These are phyloP conservation scores for Trichoderma parareesei DNA, from an alignment of 495 filamentous ascomycete genomes.

Conservation along the genomic window DNA sequence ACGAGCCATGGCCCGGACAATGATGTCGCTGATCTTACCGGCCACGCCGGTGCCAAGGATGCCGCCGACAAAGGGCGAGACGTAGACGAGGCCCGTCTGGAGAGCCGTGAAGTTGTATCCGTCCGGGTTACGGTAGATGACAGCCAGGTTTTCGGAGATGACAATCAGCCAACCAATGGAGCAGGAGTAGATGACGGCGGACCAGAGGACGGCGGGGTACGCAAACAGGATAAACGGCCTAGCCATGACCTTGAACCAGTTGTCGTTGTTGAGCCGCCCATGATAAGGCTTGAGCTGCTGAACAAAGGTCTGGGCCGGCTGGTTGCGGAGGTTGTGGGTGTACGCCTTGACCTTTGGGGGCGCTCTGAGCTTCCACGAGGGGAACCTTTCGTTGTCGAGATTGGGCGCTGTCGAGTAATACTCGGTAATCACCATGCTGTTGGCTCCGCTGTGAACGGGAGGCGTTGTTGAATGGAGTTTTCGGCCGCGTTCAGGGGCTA, in stretches of 20 bases:
- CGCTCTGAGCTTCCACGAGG: slow-evolving; percentile 21
- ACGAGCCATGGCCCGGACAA: slow-evolving; percentile 69
- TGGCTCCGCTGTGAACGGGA: not conserved
- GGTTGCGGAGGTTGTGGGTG: slow-evolving; percentile 49
- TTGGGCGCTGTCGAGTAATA: slow-evolving; percentile 3
- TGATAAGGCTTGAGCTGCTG: slow-evolving; percentile 66
- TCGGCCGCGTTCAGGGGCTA: not conserved
- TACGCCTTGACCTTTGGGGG: slow-evolving; percentile 36
- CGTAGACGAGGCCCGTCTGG: slow-evolving; percentile 77
- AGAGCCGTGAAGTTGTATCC: slow-evolving; percentile 74
- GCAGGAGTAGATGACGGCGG: slow-evolving; percentile 73
- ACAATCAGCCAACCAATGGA: slow-evolving; percentile 94
- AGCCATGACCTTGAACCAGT: slow-evolving; percentile 65
- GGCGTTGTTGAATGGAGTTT: not conserved
- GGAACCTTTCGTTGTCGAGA: slow-evolving; percentile 18
- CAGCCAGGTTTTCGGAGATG: slow-evolving; percentile 75
- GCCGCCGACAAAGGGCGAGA: slow-evolving; percentile 83
- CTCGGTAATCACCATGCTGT: not conserved
- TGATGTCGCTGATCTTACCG: slow-evolving; percentile 77
- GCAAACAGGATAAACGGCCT: slow-evolving; percentile 80
- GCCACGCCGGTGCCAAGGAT: slow-evolving; percentile 86
- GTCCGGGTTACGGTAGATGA: slow-evolving; percentile 58
- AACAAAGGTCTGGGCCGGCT: slow-evolving; percentile 56
- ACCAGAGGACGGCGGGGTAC: slow-evolving; percentile 91
- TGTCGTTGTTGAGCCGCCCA: slow-evolving; percentile 68